Conservation (phyloP, 1,284 basidiomycete genomes). For the Sparassis latifolia region DNA sequence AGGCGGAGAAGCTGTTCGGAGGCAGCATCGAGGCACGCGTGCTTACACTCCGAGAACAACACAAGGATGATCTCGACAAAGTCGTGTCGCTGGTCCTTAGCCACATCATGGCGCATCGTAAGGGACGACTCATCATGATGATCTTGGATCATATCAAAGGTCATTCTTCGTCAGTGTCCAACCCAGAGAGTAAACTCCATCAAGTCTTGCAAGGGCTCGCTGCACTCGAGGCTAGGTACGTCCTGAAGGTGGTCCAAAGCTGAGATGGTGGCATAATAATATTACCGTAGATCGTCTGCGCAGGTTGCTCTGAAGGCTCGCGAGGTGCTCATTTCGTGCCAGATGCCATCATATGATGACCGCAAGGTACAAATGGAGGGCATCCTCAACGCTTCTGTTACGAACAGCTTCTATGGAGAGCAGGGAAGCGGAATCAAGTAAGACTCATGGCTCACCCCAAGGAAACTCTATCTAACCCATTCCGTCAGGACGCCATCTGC, state of each 20-base stretch:
- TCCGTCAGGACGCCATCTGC: constrained; percentile 65
- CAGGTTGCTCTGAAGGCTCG: constrained; percentile 93
- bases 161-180: constrained; percentile 66
- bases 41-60: constrained; percentile 83
- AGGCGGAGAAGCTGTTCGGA: constrained; percentile 90
- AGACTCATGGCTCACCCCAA: constrained; percentile 8
- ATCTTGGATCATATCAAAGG: constrained; percentile 88
- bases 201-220: constrained; percentile 78
- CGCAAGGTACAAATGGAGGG: constrained; percentile 91
- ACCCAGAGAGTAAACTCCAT: constrained; percentile 63
- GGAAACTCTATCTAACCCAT: constrained; percentile 1
- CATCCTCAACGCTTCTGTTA: constrained; percentile 85
- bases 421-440: constrained; percentile 60
- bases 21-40: constrained; percentile 91
- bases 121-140: constrained; percentile 82
- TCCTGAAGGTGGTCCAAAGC: constrained; percentile 4
- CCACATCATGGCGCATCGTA: constrained; percentile 92
- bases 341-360: constrained; percentile 96
- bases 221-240: constrained; percentile 79
- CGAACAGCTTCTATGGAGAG: constrained; percentile 86
- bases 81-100: constrained; percentile 87
- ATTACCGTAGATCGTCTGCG: constrained; percentile 64
- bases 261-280: no score
- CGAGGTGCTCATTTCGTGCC: constrained; percentile 93
- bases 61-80: constrained; percentile 90